These are phyloP conservation scores for Acacia pycnantha DNA, from an alignment of 331 rosid genomes.

Conservation along the genomic window DNA sequence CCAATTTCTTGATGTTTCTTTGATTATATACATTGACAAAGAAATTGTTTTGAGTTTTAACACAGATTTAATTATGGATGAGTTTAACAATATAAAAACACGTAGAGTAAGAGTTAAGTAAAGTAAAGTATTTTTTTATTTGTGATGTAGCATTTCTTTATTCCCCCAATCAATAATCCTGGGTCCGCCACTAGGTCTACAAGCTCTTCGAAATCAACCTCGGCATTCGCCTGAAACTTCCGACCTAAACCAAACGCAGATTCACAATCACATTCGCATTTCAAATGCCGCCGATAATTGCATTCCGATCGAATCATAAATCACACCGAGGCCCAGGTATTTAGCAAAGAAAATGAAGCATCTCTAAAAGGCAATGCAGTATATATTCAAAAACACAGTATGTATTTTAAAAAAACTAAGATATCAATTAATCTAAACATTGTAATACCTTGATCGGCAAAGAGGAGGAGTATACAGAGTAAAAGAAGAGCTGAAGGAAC, in stretches of 20 bases:
- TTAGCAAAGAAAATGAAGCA: not conserved
- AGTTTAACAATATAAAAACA: too few relatives aligned
- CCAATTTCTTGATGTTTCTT: too few relatives aligned
- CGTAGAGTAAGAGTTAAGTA: too few relatives aligned
- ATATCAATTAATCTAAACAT: not conserved
- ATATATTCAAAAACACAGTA: not conserved
- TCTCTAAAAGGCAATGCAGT: not conserved
- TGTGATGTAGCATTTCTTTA: too few relatives aligned
- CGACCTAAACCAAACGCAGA: conserved; percentile 51
- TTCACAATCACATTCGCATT: not conserved
- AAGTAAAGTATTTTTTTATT: too few relatives aligned
- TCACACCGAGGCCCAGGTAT: not conserved
- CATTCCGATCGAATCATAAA: not conserved
- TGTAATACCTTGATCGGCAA: conserved; percentile 79
- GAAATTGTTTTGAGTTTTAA: too few relatives aligned
- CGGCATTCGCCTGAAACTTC: conserved; percentile 87
- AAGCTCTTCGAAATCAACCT: conserved; percentile 58
- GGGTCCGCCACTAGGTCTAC: too few relatives aligned
- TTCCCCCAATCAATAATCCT: too few relatives aligned
- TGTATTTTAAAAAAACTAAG: not conserved
- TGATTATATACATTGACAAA: too few relatives aligned
- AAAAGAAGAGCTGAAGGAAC: conserved; percentile 76
- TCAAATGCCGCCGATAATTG: not conserved
- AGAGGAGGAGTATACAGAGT: conserved; percentile 62
- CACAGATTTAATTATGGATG: too few relatives aligned